A percentile compares a stretch with the other conserved stretches of the same genome.
These are phyloP conservation scores for Pythium sukuiense DNA, from an alignment of 352 stramenopile genomes.

Conservation along the genomic window DNA sequence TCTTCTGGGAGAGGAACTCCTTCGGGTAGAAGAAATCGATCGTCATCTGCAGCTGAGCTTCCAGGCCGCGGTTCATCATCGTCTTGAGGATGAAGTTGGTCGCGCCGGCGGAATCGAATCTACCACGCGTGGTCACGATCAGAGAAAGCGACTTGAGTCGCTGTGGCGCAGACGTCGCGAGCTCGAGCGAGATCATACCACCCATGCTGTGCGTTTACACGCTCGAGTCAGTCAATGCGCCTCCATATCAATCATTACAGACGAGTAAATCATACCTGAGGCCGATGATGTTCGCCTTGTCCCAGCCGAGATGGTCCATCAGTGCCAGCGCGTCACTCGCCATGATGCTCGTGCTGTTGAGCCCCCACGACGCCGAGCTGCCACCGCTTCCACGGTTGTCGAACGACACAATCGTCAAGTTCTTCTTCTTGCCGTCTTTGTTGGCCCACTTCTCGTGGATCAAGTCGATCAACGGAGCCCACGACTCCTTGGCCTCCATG, in stretches of 20 bases:
- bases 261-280: constrained; percentile 9
- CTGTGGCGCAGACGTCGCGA: constrained; percentile 41
- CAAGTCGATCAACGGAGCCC: constrained; percentile 46
- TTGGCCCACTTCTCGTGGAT: constrained; percentile 41
- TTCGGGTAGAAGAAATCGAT: constrained; percentile 61
- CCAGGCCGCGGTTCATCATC: constrained; percentile 35
- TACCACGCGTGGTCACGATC: constrained; percentile 56
- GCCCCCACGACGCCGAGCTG: constrained; percentile 40
- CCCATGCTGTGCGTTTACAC: constrained; percentile 43
- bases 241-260: no score
- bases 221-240: neutral
- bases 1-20: constrained; percentile 31
- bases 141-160: constrained; percentile 62
- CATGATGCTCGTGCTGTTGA: constrained; percentile 60
- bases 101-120: constrained; percentile 35
- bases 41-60: constrained; percentile 42
- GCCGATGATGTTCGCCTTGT: constrained; percentile 22
- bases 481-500: constrained; percentile 55
- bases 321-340: constrained; percentile 53
- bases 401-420: constrained; percentile 46
- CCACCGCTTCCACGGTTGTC: constrained; percentile 62
- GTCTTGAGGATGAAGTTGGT: constrained; percentile 36
- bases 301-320: constrained; percentile 63
- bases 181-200: constrained; percentile 70
- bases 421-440: constrained; percentile 29